Evolutionary conservation across 108 stramenopile genomes (phyloP), one percentile per base, ranked within the genome.

Genomic region (Cylindrotheca fusiformis): DNA sequence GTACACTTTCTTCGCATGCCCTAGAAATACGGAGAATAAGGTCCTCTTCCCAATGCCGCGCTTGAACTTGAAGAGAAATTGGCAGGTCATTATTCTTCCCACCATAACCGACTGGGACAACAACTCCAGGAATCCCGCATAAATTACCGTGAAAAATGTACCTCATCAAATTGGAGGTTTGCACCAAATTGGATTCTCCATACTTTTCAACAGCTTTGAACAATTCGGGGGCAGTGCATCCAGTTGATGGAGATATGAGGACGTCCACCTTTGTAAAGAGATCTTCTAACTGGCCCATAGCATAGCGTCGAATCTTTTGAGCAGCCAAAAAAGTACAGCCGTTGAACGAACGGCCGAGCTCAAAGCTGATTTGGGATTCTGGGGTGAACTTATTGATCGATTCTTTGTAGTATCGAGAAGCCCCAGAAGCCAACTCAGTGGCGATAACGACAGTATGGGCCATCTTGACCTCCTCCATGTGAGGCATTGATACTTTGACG

Each of bases 381-480:
- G 36, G 36, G 14, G 36, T 41, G 36, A 41, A 41, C 14, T 41
- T 41, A 14, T 41, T 41, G 10, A 41, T 41, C 6, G 6, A 14
- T 41, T 41, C 14, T 6, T 41, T 6, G 50, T 17, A 51, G 22
- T 51, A 23, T 19, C 19, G 8, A n/a, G 21, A 19, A 51, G 6
- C 6, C 12, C 50, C 50, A 23, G 50, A 6, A 23, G 50, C 22
- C 50, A 85, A 72, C 55, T 85, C 80, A 53, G 76, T 56, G 17
- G 59, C 12, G 23, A 85, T 79, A 33, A 75, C 81, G 12, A 77
- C 57, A 10, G 60, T 68, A 63, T 86, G 84, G 18, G 78, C 63
- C 12, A 82, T 18, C 29, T 76, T 65, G 25, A 76, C 76, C 25
- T 68, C 65, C 19, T 67, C 29, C 20, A 86, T 31, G 62, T 86